Evolutionary conservation across 306 rosid genomes (phyloP).

Genomic region (Fragaria ananassa): DNA sequence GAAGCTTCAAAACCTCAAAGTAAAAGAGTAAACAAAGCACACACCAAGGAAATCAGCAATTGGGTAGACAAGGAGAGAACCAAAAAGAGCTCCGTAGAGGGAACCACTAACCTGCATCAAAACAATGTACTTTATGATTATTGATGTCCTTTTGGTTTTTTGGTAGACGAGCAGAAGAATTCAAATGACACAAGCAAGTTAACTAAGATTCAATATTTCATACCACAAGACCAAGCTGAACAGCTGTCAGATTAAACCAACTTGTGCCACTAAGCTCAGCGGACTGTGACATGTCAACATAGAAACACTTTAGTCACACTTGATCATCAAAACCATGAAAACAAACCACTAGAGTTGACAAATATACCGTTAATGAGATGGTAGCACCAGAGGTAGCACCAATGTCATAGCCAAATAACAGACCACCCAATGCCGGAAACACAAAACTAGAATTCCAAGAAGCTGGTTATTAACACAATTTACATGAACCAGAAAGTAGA

Average conservation of each 20-base stretch:
- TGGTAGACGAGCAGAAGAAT: slow-evolving; percentile 1
- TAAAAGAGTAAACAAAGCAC: slow-evolving; percentile 26
- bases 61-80: slow-evolving; percentile 71
- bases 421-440: slow-evolving; percentile 96
- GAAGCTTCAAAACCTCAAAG: slow-evolving; percentile 20
- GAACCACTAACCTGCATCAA: slow-evolving; percentile 81
- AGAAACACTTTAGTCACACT: slow-evolving; percentile 2
- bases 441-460: slow-evolving; percentile 58
- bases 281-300: slow-evolving; percentile 54
- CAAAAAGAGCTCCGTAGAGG: slow-evolving; percentile 91
- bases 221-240: slow-evolving; percentile 98
- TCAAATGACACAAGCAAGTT: slow-evolving; percentile 15
- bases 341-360: slow-evolving; percentile 20
- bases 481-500: slow-evolving; percentile 11
- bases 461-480: not conserved
- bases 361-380: slow-evolving; percentile 70
- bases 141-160: not conserved
- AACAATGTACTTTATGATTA: not conserved
- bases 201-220: slow-evolving; percentile 23
- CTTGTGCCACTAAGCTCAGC: slow-evolving; percentile 80
- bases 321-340: slow-evolving; percentile 5
- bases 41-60: slow-evolving; percentile 90
- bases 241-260: slow-evolving; percentile 76
- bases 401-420: slow-evolving; percentile 90
- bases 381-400: slow-evolving; percentile 98